Base-by-base conservation (phyloP, 306 rosid species). In the Sicyos baderoa region DNA sequence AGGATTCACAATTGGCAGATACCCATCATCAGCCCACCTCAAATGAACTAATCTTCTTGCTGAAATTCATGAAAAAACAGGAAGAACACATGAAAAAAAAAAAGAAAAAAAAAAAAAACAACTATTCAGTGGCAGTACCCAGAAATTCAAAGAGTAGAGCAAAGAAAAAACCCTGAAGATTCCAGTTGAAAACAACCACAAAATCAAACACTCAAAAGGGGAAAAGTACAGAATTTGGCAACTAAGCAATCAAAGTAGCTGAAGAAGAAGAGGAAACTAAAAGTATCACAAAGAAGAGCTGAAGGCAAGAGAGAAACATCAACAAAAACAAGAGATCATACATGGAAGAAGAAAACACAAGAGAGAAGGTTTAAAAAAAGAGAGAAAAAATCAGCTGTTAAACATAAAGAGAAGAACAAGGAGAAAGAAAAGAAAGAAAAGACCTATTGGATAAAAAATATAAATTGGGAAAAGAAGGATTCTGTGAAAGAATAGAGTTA, bases 21-120 rank as follows among this genome's bases (percentile, higher is more conserved):
- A 40, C 8, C 76, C 72, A 71, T 78, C 45, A 68, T 71, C 70
- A 78, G 77, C 82, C 82, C 54, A 69, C 71, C 49, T 78, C 79
- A 78, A 77, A 74, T 54, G 74, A 83, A 75, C 78, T 73, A 6
- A 62, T 63, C 58, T 73, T 71, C 53, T 53, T 63, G 76, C 59
- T 19, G 67, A 70, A 77, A 71, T 73, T 50, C 45, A 54, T 42
- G 37, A 37, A 75, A 23, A 75, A 75, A 15, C 64, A 29, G 55
- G 25, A 62, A 23, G 56, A 75, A 63, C 73, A 71, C 77, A 72
- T 67, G 74, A 72, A 60, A 65, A 17, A 54, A 56, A 60, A 64
- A 32, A 54, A 56, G 14, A 5, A 47, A 35, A 13, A 29, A 52
- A 42, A 37, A n/a, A 3, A 54, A 72, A 68, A 35, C 55, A 75